phyloP scores from a whole-genome alignment of 495 filamentous ascomycete species.

The Pyronema domesticum region DNA sequence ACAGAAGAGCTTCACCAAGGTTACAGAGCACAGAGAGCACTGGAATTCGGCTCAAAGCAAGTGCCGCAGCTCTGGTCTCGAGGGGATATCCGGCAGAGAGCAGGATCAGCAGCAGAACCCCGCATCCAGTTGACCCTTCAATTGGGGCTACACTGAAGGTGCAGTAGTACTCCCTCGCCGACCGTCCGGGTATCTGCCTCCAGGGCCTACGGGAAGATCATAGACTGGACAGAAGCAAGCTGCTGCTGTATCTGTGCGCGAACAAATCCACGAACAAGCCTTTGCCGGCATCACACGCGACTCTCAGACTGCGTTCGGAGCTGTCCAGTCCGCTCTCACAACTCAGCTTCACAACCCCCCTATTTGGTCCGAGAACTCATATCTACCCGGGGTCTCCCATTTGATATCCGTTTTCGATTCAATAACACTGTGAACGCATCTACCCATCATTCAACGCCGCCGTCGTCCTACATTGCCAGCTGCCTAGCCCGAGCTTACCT shows the following conservation, averaged over 20 bases:
- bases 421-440: too few species aligned
- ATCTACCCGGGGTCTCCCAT: too few species aligned
- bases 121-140: too few species aligned
- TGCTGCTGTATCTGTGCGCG: background rate
- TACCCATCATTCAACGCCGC: too few species aligned
- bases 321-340: background rate
- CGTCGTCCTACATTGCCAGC: too few species aligned
- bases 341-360: background rate
- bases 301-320: background rate
- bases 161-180: background rate
- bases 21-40: background rate
- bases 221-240: background rate
- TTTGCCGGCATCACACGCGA: background rate
- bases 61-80: background rate
- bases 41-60: background rate
- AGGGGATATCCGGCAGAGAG: background rate
- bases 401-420: too few species aligned
- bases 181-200: background rate
- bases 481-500: too few species aligned
- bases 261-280: background rate
- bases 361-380: background rate
- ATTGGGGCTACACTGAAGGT: background rate
- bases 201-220: background rate
- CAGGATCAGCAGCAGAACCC: background rate
- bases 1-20: background rate